A percentile compares a stretch with the other conserved stretches of the same genome.
phyloP scores from a whole-genome alignment of 257 asterid genomes.

The Solanum pinnatisectum region DNA sequence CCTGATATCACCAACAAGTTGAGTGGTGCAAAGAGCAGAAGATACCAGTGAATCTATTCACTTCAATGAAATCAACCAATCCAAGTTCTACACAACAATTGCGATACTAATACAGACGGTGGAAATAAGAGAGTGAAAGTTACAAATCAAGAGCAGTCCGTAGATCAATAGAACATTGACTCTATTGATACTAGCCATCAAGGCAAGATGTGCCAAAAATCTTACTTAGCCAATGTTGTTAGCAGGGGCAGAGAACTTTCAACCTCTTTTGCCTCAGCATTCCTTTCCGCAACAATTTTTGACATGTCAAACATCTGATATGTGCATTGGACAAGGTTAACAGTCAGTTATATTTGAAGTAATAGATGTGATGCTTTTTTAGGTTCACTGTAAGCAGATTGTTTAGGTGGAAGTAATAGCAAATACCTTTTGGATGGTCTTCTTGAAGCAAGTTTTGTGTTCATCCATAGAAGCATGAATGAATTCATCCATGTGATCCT shows the following conservation, averaged over 20 bases:
- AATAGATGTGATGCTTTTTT: background rate
- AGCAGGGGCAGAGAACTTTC: slow-evolving; percentile 74
- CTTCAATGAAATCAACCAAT: background rate
- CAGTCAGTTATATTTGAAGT: background rate
- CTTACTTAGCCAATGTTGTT: slow-evolving; percentile 52
- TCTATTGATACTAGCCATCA: background rate
- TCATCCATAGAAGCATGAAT: slow-evolving; percentile 87
- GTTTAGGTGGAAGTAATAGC: background rate
- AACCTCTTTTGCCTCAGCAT: slow-evolving; percentile 45
- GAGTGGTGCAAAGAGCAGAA: background rate
- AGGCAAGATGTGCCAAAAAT: background rate
- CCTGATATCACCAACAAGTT: background rate
- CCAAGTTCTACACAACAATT: background rate
- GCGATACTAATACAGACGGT: background rate
- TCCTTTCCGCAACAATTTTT: slow-evolving; percentile 72
- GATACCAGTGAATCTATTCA: background rate
- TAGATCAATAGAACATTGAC: background rate
- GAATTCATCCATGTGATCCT: slow-evolving; percentile 81
- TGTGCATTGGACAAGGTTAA: background rate
- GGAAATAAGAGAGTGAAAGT: background rate
- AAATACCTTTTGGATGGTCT: slow-evolving; percentile 69
- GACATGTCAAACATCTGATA: slow-evolving; percentile 90
- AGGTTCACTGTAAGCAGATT: background rate
- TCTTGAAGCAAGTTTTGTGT: slow-evolving; percentile 87
- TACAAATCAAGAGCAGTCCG: background rate